Evolutionary conservation across 1,284 basidiomycete genomes (phyloP).

Genomic region (Cryptococcus sp.): DNA sequence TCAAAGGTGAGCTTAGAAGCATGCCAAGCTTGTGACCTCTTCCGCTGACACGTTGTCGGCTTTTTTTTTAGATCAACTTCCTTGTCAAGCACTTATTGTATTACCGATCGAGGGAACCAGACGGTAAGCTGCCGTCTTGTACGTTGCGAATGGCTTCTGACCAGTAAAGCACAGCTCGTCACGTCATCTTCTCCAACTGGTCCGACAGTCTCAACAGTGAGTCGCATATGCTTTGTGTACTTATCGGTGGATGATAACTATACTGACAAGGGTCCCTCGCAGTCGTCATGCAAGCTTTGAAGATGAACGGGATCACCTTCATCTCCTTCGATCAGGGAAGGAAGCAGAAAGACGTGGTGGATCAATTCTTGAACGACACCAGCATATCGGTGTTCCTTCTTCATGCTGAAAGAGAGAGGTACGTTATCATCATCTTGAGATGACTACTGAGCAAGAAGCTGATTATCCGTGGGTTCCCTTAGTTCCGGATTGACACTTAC

Average conservation of each 20-base stretch:
- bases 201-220: conserved; percentile 46
- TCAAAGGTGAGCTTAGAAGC: conserved; percentile 41
- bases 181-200: conserved; percentile 53
- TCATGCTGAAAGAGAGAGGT: conserved; percentile 52
- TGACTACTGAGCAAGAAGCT: background rate
- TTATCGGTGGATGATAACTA: background rate
- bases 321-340: conserved; percentile 39
- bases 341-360: conserved; percentile 42
- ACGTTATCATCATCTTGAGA: background rate
- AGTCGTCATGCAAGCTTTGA: conserved; percentile 49
- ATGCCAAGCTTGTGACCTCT: background rate
- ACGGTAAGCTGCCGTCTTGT: conserved; percentile 10
- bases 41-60: background rate
- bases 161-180: conserved; percentile 25
- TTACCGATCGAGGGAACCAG: conserved; percentile 27
- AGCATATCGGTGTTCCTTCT: conserved; percentile 50
- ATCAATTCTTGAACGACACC: conserved; percentile 44
- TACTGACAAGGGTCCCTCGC: background rate
- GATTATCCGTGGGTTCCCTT: background rate
- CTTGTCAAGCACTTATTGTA: conserved; percentile 48
- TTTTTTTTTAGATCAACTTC: conserved; percentile 53
- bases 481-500: conserved; percentile 52
- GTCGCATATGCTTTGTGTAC: conserved; percentile 4
- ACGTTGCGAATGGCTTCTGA: no score
- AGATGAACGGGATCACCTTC: conserved; percentile 41